Conservation (phyloP, 164 flowering plant genomes). For the Stephania yunnanensis region DNA sequence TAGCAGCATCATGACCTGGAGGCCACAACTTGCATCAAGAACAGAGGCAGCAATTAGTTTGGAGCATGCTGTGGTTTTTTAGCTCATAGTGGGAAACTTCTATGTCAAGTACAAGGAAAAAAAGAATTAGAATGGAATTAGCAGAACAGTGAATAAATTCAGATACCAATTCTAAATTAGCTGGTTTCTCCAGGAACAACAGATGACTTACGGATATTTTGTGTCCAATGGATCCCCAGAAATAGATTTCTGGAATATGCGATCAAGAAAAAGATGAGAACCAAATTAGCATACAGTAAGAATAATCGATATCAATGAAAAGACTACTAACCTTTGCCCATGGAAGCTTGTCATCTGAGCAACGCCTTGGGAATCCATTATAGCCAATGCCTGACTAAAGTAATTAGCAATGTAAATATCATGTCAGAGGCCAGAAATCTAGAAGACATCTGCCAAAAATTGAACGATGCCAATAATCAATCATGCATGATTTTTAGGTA, state of each 20-base stretch:
- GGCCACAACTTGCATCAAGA: too few species aligned
- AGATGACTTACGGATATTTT: slow-evolving; percentile 75
- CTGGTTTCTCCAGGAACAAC: not conserved
- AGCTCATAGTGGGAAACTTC: too few species aligned
- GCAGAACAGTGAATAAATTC: not conserved
- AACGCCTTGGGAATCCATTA: slow-evolving; percentile 97
- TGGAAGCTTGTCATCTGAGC: slow-evolving; percentile 94
- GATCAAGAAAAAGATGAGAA: slow-evolving; percentile 1
- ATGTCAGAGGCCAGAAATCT: slow-evolving; percentile 1
- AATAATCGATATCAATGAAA: not conserved
- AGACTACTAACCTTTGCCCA: slow-evolving; percentile 78
- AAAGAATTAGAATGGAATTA: not conserved
- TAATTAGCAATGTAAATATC: slow-evolving; percentile 8
- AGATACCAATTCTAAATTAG: not conserved
- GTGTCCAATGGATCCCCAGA: slow-evolving; percentile 76
- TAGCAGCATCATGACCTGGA: too few species aligned
- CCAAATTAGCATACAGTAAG: not conserved
- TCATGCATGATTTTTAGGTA: not conserved
- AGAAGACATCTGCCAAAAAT: not conserved
- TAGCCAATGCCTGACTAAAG: slow-evolving; percentile 76
- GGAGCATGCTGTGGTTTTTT: too few species aligned
- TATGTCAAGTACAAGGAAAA: not conserved
- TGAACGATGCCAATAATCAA: not conserved
- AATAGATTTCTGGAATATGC: slow-evolving; percentile 59
- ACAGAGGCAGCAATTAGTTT: too few species aligned